phyloP scores from a whole-genome alignment of 148 eudicot species.

The Rhododendron henanense region DNA sequence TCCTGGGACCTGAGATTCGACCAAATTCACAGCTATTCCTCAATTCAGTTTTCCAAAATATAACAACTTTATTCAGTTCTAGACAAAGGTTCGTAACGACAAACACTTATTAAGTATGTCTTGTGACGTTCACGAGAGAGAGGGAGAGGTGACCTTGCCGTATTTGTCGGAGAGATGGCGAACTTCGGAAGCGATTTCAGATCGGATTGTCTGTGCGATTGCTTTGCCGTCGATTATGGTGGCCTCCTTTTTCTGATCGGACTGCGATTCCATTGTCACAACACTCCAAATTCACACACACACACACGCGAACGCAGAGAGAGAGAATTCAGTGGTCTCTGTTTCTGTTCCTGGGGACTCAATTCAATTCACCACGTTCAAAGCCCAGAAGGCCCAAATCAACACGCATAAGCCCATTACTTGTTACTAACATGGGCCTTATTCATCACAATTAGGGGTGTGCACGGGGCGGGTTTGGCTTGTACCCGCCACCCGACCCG shows the following conservation, averaged over 20 bases:
- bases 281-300: not conserved
- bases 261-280: constrained; percentile 8
- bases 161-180: constrained; percentile 53
- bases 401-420: not conserved
- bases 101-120: too few species aligned
- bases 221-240: constrained; percentile 82
- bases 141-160: constrained; percentile 40
- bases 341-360: not conserved
- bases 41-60: not conserved
- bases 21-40: not conserved
- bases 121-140: not conserved
- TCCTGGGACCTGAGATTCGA: constrained; percentile 72
- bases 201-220: constrained; percentile 80
- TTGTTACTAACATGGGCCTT: not conserved
- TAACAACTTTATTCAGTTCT: not conserved
- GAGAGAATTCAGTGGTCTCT: not conserved
- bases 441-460: not conserved
- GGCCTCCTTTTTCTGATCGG: constrained; percentile 23
- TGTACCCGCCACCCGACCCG: too few species aligned
- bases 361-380: not conserved
- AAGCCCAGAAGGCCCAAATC: not conserved
- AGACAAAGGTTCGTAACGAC: not conserved
- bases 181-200: constrained; percentile 80
- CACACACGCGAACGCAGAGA: not conserved
- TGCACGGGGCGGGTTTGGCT: too few species aligned